Evolutionary conservation across 495 filamentous ascomycete genomes (phyloP).

Genomic region (Penicillium soppii): DNA sequence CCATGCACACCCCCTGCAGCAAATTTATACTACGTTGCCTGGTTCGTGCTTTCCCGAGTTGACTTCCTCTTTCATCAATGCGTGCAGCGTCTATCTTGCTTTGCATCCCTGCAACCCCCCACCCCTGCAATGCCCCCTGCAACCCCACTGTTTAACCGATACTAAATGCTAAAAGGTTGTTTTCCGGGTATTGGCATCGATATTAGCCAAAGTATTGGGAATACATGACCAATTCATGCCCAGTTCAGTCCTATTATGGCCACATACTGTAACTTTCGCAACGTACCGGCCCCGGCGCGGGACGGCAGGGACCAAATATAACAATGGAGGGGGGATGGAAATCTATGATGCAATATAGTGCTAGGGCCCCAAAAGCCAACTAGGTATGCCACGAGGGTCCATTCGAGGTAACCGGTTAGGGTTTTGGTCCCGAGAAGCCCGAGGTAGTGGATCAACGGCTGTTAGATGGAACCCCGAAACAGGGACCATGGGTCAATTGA

Average conservation of each 20-base stretch:
- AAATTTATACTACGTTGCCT: not conserved
- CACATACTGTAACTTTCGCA: too few relatives aligned
- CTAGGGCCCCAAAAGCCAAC: not conserved
- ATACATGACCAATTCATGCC: too few relatives aligned
- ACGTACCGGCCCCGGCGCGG: not conserved
- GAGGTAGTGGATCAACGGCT: slow-evolving; percentile 1
- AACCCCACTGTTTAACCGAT: not conserved
- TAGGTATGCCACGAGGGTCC: not conserved
- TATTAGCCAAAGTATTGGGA: too few relatives aligned
- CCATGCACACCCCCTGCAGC: slow-evolving; percentile 1
- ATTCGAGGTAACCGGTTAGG: slow-evolving; percentile 1
- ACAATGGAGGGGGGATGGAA: not conserved
- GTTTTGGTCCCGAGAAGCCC: slow-evolving; percentile 4
- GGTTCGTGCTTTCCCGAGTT: not conserved
- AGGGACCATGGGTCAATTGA: not conserved
- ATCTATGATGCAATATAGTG: slow-evolving; percentile 6
- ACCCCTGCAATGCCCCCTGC: not conserved
- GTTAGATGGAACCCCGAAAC: slow-evolving; percentile 1
- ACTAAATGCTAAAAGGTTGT: not conserved
- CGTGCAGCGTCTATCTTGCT: not conserved
- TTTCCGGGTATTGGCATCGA: not conserved
- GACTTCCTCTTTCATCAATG: not conserved
- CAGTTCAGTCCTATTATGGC: too few relatives aligned
- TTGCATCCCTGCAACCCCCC: not conserved
- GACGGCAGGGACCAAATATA: not conserved